phyloP scores from a whole-genome alignment of 2,329 filamentous ascomycete species.

The Magnaporthiopsis incrustans region DNA sequence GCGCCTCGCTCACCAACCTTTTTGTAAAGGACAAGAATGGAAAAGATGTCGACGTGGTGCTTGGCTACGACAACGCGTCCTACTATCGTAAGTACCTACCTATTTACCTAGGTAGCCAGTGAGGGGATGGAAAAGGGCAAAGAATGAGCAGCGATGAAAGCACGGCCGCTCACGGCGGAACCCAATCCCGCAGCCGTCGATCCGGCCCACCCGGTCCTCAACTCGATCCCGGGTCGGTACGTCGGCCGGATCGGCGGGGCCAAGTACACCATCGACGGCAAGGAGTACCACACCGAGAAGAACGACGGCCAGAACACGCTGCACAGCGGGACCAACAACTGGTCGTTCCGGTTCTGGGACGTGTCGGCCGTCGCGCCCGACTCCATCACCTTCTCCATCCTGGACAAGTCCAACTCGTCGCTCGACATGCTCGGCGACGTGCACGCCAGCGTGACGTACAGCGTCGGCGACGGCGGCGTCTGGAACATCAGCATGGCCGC shows the following conservation, averaged over 20 bases:
- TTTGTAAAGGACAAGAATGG: constrained; percentile 56
- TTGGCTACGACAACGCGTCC: constrained; percentile 53
- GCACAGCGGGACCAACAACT: constrained; percentile 51
- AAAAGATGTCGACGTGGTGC: constrained; percentile 52
- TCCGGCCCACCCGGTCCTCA: constrained; percentile 50
- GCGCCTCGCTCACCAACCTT: constrained; percentile 53
- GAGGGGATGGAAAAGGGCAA: neutral
- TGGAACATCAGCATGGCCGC: constrained; percentile 56
- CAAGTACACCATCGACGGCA: constrained; percentile 44
- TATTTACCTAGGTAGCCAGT: too few relatives aligned
- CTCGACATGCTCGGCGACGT: constrained; percentile 56
- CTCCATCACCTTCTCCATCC: constrained; percentile 55
- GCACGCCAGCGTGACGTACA: constrained; percentile 54
- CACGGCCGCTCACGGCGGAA: neutral
- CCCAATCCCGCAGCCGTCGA: constrained; percentile 26
- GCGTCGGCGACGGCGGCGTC: constrained; percentile 42
- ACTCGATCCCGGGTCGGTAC: constrained; percentile 54
- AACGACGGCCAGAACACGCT: constrained; percentile 50
- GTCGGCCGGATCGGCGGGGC: constrained; percentile 57
- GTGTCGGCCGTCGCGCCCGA: constrained; percentile 43
- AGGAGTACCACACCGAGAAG: constrained; percentile 42
- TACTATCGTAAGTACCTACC: constrained; percentile 41
- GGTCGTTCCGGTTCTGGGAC: constrained; percentile 57
- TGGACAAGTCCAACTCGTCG: constrained; percentile 49
- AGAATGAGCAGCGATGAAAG: neutral